Evolutionary conservation across 1,284 basidiomycete genomes (phyloP), one percentile per base, ranked within the genome.

Genomic region (Trametes versicolor): DNA sequence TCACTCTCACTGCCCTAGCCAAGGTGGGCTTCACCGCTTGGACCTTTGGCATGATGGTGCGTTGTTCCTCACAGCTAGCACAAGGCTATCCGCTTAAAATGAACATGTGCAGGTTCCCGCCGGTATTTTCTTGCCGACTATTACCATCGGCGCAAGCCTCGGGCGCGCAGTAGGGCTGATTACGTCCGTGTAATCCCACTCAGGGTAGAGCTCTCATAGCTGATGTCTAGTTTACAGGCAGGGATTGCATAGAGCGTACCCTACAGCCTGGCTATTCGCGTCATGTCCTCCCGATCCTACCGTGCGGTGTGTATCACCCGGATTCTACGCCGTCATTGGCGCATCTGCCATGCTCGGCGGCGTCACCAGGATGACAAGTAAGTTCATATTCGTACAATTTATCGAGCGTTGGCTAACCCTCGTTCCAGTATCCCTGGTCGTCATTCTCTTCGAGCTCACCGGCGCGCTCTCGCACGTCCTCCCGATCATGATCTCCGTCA

Each of bases 251-350:
- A 83, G 85, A 39, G 79, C 86, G 17, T 85, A 88, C 71, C 87
- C 90, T 9, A 81, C 76, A 7, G 85, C 88, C 2, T 90, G 88
- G 87, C 81, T 91, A 37, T 92, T 92, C 74, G 77, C 85, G 13
- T 83, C 88, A 0, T 92, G 90, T 73, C 88, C 89, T 12, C 88
- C 90, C 0, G 90, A 92, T 71, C 86, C 86, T 0, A 85, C 87
- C 17, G 82, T 87, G 25, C 80, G 83, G 52, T 93, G 91, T 71
- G 87, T 95, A 51, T 91, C 88, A 5, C 92, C 93, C 2, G 91
- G 91, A 36, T 93, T 94, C 70, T 95, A 95, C 72, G 90, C 93
- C 17, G 90, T 94, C 25, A 88, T 95, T 41, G 93, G 93, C 0
- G 92, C 93, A 21, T 89, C 93, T 34, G 90, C 91, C 1, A 91